These are phyloP conservation scores for Populus hybrid DNA, from an alignment of 441 rosid genomes.

Conservation along the genomic window DNA sequence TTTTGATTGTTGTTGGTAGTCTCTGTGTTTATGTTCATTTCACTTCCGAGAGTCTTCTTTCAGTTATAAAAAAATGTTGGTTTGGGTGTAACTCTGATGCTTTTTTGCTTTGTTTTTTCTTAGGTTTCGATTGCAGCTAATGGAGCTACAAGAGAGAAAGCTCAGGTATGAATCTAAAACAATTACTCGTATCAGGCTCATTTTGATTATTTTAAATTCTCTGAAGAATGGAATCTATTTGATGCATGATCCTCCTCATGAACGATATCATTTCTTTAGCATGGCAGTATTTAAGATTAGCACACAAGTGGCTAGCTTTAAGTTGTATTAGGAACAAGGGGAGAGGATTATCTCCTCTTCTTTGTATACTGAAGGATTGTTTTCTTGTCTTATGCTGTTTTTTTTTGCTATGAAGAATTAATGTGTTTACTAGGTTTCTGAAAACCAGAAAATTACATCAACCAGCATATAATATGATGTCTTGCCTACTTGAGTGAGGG, in stretches of 20 bases:
- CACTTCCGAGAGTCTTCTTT: neutral
- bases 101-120: constrained; percentile 6
- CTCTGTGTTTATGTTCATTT: neutral
- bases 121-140: constrained; percentile 80
- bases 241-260: neutral
- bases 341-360: neutral
- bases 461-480: neutral
- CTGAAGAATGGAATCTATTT: neutral
- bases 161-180: constrained; percentile 53
- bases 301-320: neutral
- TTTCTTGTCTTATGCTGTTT: neutral
- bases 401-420: neutral
- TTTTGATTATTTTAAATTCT: neutral
- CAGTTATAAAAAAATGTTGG: neutral
- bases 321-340: neutral
- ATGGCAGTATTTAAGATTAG: neutral
- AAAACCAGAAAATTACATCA: neutral
- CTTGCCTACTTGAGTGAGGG: neutral
- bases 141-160: constrained; percentile 74
- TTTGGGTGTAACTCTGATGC: neutral
- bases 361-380: neutral
- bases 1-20: neutral
- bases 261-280: neutral
- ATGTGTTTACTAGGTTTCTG: neutral
- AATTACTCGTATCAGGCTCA: neutral